A percentile compares a stretch with the other conserved stretches of the same genome.
phyloP scores from a whole-genome alignment of 352 stramenopile species.

The Phytophthora nicotianae region DNA sequence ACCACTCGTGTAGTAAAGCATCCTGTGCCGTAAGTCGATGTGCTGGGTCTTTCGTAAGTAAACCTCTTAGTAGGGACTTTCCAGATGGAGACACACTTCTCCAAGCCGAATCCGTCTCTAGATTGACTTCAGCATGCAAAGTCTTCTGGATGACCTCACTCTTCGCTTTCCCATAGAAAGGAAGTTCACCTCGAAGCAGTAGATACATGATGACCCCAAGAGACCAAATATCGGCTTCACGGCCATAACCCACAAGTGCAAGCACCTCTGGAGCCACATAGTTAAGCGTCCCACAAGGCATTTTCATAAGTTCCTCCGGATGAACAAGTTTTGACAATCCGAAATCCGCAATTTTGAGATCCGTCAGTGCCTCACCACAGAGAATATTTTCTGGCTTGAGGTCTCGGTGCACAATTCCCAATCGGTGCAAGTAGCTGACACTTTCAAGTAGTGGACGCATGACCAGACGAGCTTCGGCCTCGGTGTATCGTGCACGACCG shows the following conservation, averaged over 20 bases:
- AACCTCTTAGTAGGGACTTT: conserved; percentile 73
- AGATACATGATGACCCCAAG: conserved; percentile 94
- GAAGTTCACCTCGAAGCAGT: conserved; percentile 86
- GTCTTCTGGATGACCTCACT: conserved; percentile 94
- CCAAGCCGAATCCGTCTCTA: conserved; percentile 69
- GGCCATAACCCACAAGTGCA: conserved; percentile 86
- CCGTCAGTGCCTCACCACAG: conserved; percentile 85
- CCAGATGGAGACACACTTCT: conserved; percentile 56
- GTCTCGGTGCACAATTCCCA: conserved; percentile 92
- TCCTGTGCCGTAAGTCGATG: conserved; percentile 82
- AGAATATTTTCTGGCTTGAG: conserved; percentile 91
- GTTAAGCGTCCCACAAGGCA: conserved; percentile 92
- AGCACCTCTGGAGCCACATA: conserved; percentile 95
- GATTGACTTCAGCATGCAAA: conserved; percentile 83
- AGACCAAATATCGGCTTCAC: conserved; percentile 93
- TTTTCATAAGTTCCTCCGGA: conserved; percentile 93
- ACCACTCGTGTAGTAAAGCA: conserved; percentile 87
- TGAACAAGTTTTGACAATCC: conserved; percentile 93
- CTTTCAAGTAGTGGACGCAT: conserved; percentile 90
- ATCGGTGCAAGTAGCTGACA: conserved; percentile 90
- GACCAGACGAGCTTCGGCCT: conserved; percentile 87
- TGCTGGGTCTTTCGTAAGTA: conserved; percentile 86
- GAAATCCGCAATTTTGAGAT: conserved; percentile 94
- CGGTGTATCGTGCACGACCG: conserved; percentile 81
- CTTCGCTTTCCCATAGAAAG: conserved; percentile 92